Evolutionary conservation across 164 flowering plant species (phyloP).

Genomic region (Cinnamomum chago): DNA sequence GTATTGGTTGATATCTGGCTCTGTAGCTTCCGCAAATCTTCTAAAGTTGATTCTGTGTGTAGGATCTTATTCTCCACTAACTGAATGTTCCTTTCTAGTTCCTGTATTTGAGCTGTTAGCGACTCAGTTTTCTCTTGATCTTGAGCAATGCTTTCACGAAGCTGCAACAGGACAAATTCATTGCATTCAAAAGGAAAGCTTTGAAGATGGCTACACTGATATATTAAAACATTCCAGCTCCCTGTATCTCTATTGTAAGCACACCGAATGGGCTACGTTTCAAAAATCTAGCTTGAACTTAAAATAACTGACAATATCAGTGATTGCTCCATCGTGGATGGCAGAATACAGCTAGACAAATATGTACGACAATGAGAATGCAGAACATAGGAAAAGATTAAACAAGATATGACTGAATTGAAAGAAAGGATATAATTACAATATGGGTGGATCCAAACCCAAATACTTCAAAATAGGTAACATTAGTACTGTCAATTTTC

Average conservation of each 20-base stretch:
- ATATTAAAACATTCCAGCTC: neutral
- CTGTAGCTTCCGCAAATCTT: conserved; percentile 58
- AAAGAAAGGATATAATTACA: too few relatives aligned
- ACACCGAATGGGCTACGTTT: neutral
- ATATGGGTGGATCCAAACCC: too few relatives aligned
- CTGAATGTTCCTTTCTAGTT: conserved; percentile 53
- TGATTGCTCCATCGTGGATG: neutral
- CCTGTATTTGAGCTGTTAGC: conserved; percentile 60
- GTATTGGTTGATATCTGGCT: conserved; percentile 61
- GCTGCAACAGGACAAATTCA: conserved; percentile 30
- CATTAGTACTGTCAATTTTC: too few relatives aligned
- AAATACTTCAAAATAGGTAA: too few relatives aligned
- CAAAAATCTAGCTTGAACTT: neutral
- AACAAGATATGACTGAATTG: neutral
- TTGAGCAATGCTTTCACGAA: conserved; percentile 70
- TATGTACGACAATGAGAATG: neutral
- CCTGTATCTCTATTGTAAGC: neutral
- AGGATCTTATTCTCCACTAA: conserved; percentile 59
- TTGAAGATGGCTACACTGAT: neutral
- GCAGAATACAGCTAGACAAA: neutral
- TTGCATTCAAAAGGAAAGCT: neutral
- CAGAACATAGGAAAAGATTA: neutral
- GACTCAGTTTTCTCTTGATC: conserved; percentile 71
- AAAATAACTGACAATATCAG: neutral
- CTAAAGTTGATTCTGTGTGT: conserved; percentile 49